Evolutionary conservation across 805 yeast species (phyloP).

Genomic region (Starmerella floricola): DNA sequence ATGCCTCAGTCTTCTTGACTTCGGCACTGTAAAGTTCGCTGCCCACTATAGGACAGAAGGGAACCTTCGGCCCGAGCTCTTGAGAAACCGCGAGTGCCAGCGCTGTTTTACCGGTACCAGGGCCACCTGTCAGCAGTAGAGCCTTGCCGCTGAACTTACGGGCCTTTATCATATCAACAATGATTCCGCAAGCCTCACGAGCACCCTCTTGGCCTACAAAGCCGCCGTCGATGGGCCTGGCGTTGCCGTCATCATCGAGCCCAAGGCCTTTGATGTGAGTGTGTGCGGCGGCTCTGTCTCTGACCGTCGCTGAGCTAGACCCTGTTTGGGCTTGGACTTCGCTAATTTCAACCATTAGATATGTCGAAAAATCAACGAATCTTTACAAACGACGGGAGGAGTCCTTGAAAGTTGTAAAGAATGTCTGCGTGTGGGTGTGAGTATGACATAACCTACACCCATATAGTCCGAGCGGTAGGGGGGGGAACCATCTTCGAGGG

Average conservation of each 20-base stretch:
- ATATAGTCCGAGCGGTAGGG: too few species aligned
- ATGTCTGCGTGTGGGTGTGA: too few species aligned
- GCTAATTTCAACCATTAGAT: slow-evolving; percentile 57
- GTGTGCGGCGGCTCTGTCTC: slow-evolving; percentile 81
- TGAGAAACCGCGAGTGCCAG: slow-evolving; percentile 91
- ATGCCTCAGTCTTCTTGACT: slow-evolving; percentile 88
- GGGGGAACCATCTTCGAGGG: too few species aligned
- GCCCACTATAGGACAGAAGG: slow-evolving; percentile 95
- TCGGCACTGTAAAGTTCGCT: slow-evolving; percentile 91
- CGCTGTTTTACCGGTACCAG: slow-evolving; percentile 98
- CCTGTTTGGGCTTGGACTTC: slow-evolving; percentile 48
- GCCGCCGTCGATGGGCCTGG: slow-evolving; percentile 79
- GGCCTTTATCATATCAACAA: slow-evolving; percentile 84
- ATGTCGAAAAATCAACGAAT: not conserved
- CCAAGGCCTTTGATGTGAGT: slow-evolving; percentile 95
- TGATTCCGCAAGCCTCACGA: slow-evolving; percentile 75
- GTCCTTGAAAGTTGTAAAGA: too few species aligned
- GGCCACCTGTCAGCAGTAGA: slow-evolving; percentile 90
- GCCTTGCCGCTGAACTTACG: slow-evolving; percentile 93
- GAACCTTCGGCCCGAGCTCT: slow-evolving; percentile 92
- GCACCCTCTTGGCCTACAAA: slow-evolving; percentile 68
- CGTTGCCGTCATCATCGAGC: slow-evolving; percentile 76
- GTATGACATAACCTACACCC: too few species aligned
- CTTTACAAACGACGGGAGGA: too few species aligned
- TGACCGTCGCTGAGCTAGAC: slow-evolving; percentile 31